phyloP scores from a whole-genome alignment of 805 yeast species.

The Saccharomycopsis fibuligera region DNA sequence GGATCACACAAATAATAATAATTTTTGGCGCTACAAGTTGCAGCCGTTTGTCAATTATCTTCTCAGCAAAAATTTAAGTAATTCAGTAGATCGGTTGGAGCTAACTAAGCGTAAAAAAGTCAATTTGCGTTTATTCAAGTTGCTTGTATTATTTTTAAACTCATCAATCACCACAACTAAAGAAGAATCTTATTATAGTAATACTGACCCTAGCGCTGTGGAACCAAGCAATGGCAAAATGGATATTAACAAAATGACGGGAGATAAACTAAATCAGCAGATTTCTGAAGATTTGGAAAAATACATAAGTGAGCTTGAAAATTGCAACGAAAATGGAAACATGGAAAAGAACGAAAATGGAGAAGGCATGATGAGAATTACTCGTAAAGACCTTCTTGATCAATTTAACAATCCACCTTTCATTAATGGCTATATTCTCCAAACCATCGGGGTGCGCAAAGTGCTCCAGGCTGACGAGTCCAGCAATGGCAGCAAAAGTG shows the following conservation, averaged over 20 bases:
- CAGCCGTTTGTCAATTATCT: slow-evolving; percentile 80
- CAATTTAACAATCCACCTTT: slow-evolving; percentile 3
- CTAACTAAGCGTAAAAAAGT: slow-evolving; percentile 63
- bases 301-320: neutral
- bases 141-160: slow-evolving; percentile 63
- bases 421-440: slow-evolving; percentile 2
- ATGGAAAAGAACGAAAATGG: neutral
- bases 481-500: neutral
- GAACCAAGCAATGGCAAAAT: neutral
- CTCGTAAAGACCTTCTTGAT: slow-evolving; percentile 1
- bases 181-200: slow-evolving; percentile 42
- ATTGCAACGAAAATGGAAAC: neutral
- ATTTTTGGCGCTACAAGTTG: slow-evolving; percentile 74
- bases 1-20: slow-evolving; percentile 39
- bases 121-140: slow-evolving; percentile 52
- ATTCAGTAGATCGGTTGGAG: slow-evolving; percentile 69
- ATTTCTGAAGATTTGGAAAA: slow-evolving; percentile 5
- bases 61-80: slow-evolving; percentile 63
- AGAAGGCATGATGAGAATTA: neutral
- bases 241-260: slow-evolving; percentile 1
- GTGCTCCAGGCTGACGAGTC: slow-evolving; percentile 8
- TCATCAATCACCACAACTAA: slow-evolving; percentile 62
- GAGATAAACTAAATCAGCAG: slow-evolving; percentile 10
- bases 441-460: slow-evolving; percentile 24
- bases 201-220: neutral